Evolutionary conservation across 768 basidiomycete species (phyloP).

Genomic region (Lactarius trivialis): DNA sequence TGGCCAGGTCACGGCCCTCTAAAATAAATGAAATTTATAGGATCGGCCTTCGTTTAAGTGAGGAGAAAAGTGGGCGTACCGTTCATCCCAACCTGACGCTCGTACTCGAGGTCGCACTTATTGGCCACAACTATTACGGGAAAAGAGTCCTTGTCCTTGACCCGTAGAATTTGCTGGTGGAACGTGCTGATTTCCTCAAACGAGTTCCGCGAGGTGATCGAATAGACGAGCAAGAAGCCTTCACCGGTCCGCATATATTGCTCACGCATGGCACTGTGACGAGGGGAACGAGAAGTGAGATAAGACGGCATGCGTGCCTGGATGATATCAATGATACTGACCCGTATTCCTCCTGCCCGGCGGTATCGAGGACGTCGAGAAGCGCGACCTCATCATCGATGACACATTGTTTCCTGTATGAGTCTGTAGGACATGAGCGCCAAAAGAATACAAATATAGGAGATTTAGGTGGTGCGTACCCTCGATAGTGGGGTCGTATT

Average conservation of each 20-base stretch:
- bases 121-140: slow-evolving; percentile 97
- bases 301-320: slow-evolving; percentile 6
- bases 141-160: slow-evolving; percentile 94
- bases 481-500: slow-evolving; percentile 95
- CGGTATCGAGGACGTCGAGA: slow-evolving; percentile 94
- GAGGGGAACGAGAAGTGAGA: background rate
- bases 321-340: slow-evolving; percentile 35
- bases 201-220: slow-evolving; percentile 95
- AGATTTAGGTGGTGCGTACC: slow-evolving; percentile 36
- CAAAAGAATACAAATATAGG: background rate
- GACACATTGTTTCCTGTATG: slow-evolving; percentile 94
- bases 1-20: slow-evolving; percentile 98
- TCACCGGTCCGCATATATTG: slow-evolving; percentile 99
- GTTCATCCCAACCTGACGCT: slow-evolving; percentile 92
- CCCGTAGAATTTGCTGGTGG: slow-evolving; percentile 92
- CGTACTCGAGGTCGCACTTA: slow-evolving; percentile 93
- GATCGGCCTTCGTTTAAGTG: background rate
- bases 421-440: slow-evolving; percentile 46
- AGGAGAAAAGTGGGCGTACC: slow-evolving; percentile 44
- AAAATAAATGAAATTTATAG: slow-evolving; percentile 8
- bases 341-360: slow-evolving; percentile 98
- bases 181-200: slow-evolving; percentile 97
- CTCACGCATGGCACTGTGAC: slow-evolving; percentile 87
- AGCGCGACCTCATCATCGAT: slow-evolving; percentile 99
- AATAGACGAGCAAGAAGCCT: slow-evolving; percentile 96